Percentiles rank a stretch among this genome's conserved stretches.
Evolutionary conservation across 306 rosid genomes (phyloP).

Genomic region (Mucuna pruriens): DNA sequence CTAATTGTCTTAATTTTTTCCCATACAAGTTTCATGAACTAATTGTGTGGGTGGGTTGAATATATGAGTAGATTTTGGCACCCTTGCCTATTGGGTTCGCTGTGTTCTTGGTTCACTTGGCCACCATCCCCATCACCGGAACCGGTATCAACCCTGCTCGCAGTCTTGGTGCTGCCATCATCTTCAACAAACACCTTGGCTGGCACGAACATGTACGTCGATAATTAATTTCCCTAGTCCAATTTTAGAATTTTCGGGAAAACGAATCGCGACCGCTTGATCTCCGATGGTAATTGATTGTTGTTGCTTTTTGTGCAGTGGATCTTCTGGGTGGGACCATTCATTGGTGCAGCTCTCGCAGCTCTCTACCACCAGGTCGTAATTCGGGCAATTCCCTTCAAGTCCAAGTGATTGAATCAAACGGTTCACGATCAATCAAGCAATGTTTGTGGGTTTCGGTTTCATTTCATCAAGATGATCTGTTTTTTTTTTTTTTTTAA

Average conservation of each 20-base stretch:
- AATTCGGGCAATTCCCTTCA: conserved; percentile 64
- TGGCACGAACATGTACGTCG: conserved; percentile 59
- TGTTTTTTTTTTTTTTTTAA: neutral
- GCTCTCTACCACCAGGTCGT: conserved; percentile 58
- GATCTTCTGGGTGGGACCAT: conserved; percentile 67
- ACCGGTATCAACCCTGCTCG: conserved; percentile 63
- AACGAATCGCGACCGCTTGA: neutral
- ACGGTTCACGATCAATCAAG: conserved; percentile 24
- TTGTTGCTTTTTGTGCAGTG: conserved; percentile 39
- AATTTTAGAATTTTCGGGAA: neutral
- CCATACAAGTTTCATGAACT: neutral
- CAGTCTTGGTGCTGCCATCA: conserved; percentile 60
- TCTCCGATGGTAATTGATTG: neutral
- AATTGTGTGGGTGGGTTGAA: neutral
- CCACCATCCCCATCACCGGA: conserved; percentile 64
- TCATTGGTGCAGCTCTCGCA: conserved; percentile 60
- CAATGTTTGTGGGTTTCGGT: conserved; percentile 41
- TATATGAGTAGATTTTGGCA: conserved; percentile 49
- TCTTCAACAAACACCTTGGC: conserved; percentile 57
- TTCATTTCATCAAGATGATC: conserved; percentile 20
- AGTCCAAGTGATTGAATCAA: conserved; percentile 46
- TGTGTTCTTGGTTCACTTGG: conserved; percentile 61
- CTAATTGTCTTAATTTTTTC: neutral
- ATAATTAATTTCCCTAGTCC: neutral
- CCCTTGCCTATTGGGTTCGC: conserved; percentile 63